Evolutionary conservation across 169 alveolate genomes (phyloP).

Genomic region (Plasmodium adleri): DNA sequence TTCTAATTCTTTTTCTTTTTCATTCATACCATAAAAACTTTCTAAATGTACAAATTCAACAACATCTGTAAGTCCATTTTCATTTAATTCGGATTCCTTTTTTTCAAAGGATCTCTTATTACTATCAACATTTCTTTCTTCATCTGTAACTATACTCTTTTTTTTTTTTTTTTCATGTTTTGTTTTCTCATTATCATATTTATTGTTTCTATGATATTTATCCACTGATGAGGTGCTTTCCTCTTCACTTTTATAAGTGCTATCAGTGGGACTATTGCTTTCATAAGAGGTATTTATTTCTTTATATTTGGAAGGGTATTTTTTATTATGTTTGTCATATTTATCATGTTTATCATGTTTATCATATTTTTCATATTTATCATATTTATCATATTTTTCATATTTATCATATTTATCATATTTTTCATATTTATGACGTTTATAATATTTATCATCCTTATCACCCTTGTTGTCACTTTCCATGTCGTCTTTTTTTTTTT

Average conservation of each 20-base stretch:
- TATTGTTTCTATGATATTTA: background rate
- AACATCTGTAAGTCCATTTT: constrained; percentile 79
- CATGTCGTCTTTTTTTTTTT: constrained; percentile 29
- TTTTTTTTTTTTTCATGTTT: background rate
- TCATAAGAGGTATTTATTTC: no score
- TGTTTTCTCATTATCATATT: background rate
- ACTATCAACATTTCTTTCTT: constrained; percentile 11
- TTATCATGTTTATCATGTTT: background rate
- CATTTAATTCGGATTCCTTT: constrained; percentile 36
- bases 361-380: no score
- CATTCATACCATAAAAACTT: constrained; percentile 77
- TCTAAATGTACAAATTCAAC: constrained; percentile 81
- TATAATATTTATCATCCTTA: background rate
- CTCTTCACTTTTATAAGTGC: no score
- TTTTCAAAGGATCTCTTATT: constrained; percentile 18
- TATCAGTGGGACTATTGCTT: no score
- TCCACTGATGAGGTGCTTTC: no score
- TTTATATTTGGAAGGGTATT: no score
- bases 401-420: no score
- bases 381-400: no score
- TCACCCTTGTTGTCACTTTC: background rate
- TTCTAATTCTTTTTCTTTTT: constrained; percentile 74
- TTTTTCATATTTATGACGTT: background rate
- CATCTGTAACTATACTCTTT: background rate
- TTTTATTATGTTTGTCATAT: no score